Evolutionary conservation across 176 grass and related monocot species (phyloP).

Genomic region (Chrysopogon serrulatus): DNA sequence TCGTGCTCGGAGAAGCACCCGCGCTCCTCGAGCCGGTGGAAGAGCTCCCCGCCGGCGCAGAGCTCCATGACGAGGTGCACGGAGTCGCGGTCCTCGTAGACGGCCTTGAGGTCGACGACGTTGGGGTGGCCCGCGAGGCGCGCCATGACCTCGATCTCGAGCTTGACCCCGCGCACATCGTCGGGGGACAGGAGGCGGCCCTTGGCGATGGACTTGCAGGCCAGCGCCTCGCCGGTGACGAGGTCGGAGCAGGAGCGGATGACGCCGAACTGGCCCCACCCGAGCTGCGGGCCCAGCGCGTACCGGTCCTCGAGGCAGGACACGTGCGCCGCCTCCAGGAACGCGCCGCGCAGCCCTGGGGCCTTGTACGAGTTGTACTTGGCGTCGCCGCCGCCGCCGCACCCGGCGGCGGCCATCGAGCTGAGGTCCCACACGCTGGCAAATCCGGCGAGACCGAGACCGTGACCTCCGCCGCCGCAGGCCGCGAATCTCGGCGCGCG

Average conservation of each 20-base stretch:
- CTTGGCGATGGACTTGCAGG: constrained; percentile 97
- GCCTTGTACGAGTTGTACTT: constrained; percentile 81
- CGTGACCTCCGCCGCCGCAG: not conserved
- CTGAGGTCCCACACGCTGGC: constrained; percentile 31
- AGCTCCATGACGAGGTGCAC: constrained; percentile 99
- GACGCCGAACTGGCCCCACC: constrained; percentile 96
- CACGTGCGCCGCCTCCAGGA: constrained; percentile 78
- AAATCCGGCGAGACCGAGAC: not conserved
- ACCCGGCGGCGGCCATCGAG: constrained; percentile 44
- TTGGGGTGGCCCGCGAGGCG: constrained; percentile 87
- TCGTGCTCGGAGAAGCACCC: constrained; percentile 86
- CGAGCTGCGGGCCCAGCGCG: constrained; percentile 66
- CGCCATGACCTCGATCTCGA: constrained; percentile 97
- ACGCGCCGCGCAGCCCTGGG: constrained; percentile 45
- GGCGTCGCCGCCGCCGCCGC: constrained; percentile 5
- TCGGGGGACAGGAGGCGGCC: constrained; percentile 73
- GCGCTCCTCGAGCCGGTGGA: constrained; percentile 75
- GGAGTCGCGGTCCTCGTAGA: constrained; percentile 80
- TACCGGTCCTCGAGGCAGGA: constrained; percentile 89
- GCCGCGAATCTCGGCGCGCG: not conserved
- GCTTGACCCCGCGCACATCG: constrained; percentile 70
- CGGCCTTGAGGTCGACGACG: constrained; percentile 87
- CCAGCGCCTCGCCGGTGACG: constrained; percentile 67
- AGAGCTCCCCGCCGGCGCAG: constrained; percentile 88
- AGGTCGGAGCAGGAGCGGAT: constrained; percentile 89